Evolutionary conservation across 208 protist species (phyloP), one percentile per base, ranked within the genome.

Genomic region (Trypanosoma avium): DNA sequence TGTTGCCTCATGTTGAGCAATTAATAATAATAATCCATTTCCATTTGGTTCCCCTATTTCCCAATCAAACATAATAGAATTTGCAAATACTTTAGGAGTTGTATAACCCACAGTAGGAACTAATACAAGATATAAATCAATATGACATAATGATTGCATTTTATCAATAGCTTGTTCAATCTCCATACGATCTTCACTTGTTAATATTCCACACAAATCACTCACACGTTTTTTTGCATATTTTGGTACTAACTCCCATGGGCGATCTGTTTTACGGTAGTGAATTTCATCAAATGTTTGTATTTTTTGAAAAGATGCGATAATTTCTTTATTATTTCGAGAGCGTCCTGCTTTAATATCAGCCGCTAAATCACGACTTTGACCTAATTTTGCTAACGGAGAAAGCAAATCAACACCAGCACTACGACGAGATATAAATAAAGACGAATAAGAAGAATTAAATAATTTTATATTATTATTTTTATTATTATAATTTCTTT

Each of bases 51-150:
- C 81, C 4, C 88, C 88, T 50, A 94, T 89, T 9, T 66, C 77
- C 88, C 88, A 94, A 65, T 94, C 71, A 40, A 89, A 91, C 61
- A 94, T 90, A 61, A 94, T 87, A 49, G 82, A 90, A 65, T 90
- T 88, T 13, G 85, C 85, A 61, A 94, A 94, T 15, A 81, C 85
- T 35, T 75, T 79, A 17, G 83, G 79, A 30, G 82, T 89, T 26
- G 79, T 86, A 75, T 92, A 92, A 53, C 88, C 88, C 19, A 94
- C 88, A 4, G 88, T 94, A 5, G 88, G 88, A 21, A 94, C 88
- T 38, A 94, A 57, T 43, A 94, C 83, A 9, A 94, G 81, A 69
- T 92, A 92, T 71, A 92, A 67, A 47, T 94, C 83, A 1, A 81
- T 83, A 30, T 87, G 76, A 64, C 88, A 94, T 2, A 94, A 63